Conservation (phyloP, 2,329 filamentous ascomycete genomes). For the Talaromyces sp. region DNA sequence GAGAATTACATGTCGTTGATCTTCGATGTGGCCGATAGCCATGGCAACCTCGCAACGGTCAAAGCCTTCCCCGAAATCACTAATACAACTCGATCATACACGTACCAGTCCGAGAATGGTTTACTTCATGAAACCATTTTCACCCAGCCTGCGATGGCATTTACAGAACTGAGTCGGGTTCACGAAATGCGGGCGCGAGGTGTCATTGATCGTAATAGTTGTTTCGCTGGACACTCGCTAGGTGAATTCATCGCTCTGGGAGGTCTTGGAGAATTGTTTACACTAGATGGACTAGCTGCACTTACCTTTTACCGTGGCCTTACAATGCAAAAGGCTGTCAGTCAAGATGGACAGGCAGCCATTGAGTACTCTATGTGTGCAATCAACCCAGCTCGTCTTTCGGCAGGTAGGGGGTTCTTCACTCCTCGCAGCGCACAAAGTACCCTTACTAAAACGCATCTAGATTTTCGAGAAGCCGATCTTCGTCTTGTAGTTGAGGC, state of each 20-base stretch:
- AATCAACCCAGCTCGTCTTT: slow-evolving; percentile 98
- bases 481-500: slow-evolving; percentile 84
- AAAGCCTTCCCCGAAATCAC: slow-evolving; percentile 98
- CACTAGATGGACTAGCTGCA: slow-evolving; percentile 96
- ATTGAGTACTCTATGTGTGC: slow-evolving; percentile 99
- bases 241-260: slow-evolving; percentile 97
- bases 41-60: slow-evolving; percentile 92
- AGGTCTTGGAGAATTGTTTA: slow-evolving; percentile 95
- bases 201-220: slow-evolving; percentile 90
- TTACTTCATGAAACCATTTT: slow-evolving; percentile 96
- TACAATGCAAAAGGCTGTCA: slow-evolving; percentile 98
- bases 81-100: slow-evolving; percentile 90
- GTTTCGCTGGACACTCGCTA: slow-evolving; percentile 94
- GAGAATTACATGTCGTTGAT: slow-evolving; percentile 99
- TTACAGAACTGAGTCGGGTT: slow-evolving; percentile 99
- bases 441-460: background rate
- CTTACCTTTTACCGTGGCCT: slow-evolving; percentile 98
- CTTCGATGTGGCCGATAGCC: slow-evolving; percentile 87
- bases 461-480: background rate
- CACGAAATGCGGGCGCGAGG: slow-evolving; percentile 98
- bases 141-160: slow-evolving; percentile 90
- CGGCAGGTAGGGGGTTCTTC: slow-evolving; percentile 83
- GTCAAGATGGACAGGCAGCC: slow-evolving; percentile 74
- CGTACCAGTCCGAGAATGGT: slow-evolving; percentile 90
- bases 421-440: background rate